Evolutionary conservation across 2,329 filamentous ascomycete genomes (phyloP).

Genomic region (Trichophyton equinum): DNA sequence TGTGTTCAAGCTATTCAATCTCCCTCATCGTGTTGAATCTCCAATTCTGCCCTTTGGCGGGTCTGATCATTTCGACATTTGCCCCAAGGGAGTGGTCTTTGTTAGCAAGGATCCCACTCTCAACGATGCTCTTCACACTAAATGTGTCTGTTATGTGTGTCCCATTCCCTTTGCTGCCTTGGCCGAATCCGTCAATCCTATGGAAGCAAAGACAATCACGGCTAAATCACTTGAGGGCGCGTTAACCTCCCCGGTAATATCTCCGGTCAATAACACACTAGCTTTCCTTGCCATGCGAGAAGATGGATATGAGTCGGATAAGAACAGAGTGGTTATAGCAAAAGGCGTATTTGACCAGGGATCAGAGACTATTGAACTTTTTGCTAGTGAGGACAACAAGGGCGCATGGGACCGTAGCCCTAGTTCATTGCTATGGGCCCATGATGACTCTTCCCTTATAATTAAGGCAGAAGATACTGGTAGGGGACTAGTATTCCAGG

Average conservation of each 20-base stretch:
- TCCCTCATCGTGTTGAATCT: slow-evolving; percentile 30
- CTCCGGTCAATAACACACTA: slow-evolving; percentile 32
- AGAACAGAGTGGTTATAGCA: slow-evolving; percentile 31
- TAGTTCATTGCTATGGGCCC: slow-evolving; percentile 28
- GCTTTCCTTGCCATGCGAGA: slow-evolving; percentile 33
- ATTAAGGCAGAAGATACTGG: slow-evolving; percentile 33
- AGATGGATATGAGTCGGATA: slow-evolving; percentile 38
- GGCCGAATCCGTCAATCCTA: slow-evolving; percentile 28
- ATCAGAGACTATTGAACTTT: slow-evolving; percentile 22
- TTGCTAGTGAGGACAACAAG: slow-evolving; percentile 26
- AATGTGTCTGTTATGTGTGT: slow-evolving; percentile 35
- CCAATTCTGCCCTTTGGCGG: slow-evolving; percentile 39
- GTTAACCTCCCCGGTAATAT: slow-evolving; percentile 34
- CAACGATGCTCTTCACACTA: slow-evolving; percentile 36
- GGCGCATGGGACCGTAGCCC: slow-evolving; percentile 34
- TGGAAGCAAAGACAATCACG: slow-evolving; percentile 18
- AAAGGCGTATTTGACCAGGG: slow-evolving; percentile 28
- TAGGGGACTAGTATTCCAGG: slow-evolving; percentile 32
- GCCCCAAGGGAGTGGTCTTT: slow-evolving; percentile 33
- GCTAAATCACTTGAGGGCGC: slow-evolving; percentile 27
- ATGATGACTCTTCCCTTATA: slow-evolving; percentile 31
- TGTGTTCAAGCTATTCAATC: slow-evolving; percentile 25
- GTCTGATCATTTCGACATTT: slow-evolving; percentile 36
- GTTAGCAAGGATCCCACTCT: slow-evolving; percentile 35
- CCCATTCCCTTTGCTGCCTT: slow-evolving; percentile 26